phyloP scores from a whole-genome alignment of 2,329 filamentous ascomycete species.

The Fusarium fracticaudum region DNA sequence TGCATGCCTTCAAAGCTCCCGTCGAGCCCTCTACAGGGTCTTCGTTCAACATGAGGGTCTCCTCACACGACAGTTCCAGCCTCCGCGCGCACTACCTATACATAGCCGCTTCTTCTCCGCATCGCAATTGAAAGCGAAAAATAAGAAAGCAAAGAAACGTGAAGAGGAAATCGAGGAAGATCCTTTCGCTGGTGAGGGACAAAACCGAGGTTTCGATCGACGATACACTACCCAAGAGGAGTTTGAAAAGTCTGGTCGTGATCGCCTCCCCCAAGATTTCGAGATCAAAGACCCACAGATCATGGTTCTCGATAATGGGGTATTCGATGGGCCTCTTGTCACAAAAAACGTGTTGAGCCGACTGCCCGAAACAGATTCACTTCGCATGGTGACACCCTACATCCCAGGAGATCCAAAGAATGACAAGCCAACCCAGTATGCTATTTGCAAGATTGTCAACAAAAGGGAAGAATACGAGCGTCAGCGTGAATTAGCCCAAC shows the following conservation, averaged over 20 bases:
- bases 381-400: slow-evolving; percentile 56
- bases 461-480: slow-evolving; percentile 61
- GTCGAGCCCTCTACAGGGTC: slow-evolving; percentile 57
- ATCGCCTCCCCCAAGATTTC: slow-evolving; percentile 54
- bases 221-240: slow-evolving; percentile 49
- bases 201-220: slow-evolving; percentile 40
- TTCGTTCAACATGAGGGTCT: slow-evolving; percentile 51
- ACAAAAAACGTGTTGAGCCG: slow-evolving; percentile 54
- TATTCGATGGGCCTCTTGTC: slow-evolving; percentile 50
- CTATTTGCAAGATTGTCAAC: slow-evolving; percentile 77
- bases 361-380: slow-evolving; percentile 49
- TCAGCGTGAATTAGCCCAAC: slow-evolving; percentile 55
- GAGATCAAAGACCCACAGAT: slow-evolving; percentile 56
- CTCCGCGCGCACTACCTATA: slow-evolving; percentile 2
- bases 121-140: slow-evolving; percentile 13
- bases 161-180: background rate
- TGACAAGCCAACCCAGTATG: slow-evolving; percentile 46
- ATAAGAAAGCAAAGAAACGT: background rate
- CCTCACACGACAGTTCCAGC: slow-evolving; percentile 37
- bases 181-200: slow-evolving; percentile 25
- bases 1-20: slow-evolving; percentile 55
- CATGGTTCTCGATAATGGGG: slow-evolving; percentile 54
- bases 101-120: slow-evolving; percentile 32
- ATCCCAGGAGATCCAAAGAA: slow-evolving; percentile 43
- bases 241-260: slow-evolving; percentile 48